Evolutionary conservation across 441 rosid species (phyloP), one percentile per base, ranked within the genome.

Genomic region (Jatropha podagrica): DNA sequence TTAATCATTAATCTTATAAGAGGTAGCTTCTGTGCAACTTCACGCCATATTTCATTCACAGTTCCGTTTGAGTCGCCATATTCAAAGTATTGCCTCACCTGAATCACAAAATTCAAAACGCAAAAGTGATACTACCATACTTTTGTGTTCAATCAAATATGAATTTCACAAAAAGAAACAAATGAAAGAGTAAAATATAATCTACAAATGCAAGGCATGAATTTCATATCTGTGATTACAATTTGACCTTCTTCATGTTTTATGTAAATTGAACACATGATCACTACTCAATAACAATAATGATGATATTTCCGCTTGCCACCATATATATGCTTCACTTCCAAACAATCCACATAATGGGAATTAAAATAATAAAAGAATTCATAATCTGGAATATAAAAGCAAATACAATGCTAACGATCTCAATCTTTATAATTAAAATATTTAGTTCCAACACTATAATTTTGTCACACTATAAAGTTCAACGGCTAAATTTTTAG

Each of bases 31-130:
- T 85, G 92, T 0, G 92, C 84, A 61, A 93, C 86, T 84, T 90
- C 89, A 37, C 89, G 92, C 99, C 99, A 95, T 67, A 93, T 88
- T 84, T 91, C 97, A 69, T 89, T 85, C 71, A 92, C 97, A 48
- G 98, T 85, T 85, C 98, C 99, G 67, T 89, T 75, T 8, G 88
- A 83, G 76, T 85, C 63, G 10, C 68, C 89, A 55, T 95, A 95
- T 58, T 90, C 91, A 68, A 87, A 95, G 74, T 88, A 95, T 52
- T 85, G 83, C 79, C 78, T 88, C 74, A 93, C 91, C 99, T 95
- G 93, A 78, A 81, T 41, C 61, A 73, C 65, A 76, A 32, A 68
- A 71, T 64, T 74, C 18, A 38, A 60, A 65, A n/a, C 20, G 46
- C 46, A 68, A 17, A 59, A 14, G 49, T 52, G 55, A 55, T 26